Evolutionary conservation across 192 early-diverging fungal species (phyloP).

Genomic region (Funneliformis geosporum): DNA sequence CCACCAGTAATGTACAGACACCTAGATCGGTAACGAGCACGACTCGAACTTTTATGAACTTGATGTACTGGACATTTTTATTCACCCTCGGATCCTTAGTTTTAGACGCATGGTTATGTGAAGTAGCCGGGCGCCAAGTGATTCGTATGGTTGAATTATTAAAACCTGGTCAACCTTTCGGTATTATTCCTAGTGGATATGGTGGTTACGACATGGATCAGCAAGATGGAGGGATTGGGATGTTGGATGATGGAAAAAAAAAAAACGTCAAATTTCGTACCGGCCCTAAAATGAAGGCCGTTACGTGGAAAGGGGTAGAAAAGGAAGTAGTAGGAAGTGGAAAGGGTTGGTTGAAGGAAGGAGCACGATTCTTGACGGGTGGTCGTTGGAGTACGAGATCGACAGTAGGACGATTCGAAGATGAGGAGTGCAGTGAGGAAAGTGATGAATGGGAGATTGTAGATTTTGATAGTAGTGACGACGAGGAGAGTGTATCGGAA

Average conservation of each 20-base stretch:
- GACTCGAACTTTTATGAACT: conserved; percentile 39
- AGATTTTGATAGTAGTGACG: conserved; percentile 21
- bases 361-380: conserved; percentile 10
- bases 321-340: background rate
- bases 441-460: conserved; percentile 33
- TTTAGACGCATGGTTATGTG: conserved; percentile 47
- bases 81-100: conserved; percentile 45
- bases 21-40: conserved; percentile 30
- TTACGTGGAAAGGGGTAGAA: conserved; percentile 22
- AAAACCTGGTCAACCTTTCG: conserved; percentile 30
- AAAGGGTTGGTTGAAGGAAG: background rate
- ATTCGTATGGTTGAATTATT: conserved; percentile 41
- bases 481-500: background rate
- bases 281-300: conserved; percentile 27
- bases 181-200: background rate
- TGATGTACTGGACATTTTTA: conserved; percentile 48
- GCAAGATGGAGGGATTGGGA: background rate
- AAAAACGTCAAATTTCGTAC: conserved; percentile 36
- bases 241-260: conserved; percentile 29
- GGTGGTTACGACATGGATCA: background rate
- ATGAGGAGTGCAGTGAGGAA: conserved; percentile 24
- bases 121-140: conserved; percentile 45
- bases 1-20: conserved; percentile 9
- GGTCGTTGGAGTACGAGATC: conserved; percentile 4
- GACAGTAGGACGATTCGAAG: conserved; percentile 14